These are phyloP conservation scores for Alloteropsis semialata DNA, from an alignment of 176 grass and related monocot genomes.

Conservation along the genomic window DNA sequence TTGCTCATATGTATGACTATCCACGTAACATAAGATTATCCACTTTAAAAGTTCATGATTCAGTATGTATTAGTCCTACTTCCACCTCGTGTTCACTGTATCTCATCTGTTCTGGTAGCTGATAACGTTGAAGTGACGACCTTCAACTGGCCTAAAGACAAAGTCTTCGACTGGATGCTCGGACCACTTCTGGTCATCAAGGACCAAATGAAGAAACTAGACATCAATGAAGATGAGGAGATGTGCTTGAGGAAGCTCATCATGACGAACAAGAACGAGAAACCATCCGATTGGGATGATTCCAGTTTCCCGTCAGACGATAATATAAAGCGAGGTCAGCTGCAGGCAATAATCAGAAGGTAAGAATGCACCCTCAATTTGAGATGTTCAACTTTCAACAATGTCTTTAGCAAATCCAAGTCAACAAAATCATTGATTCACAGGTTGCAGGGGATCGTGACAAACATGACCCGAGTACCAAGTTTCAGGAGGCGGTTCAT, in stretches of 20 bases:
- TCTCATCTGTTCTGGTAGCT: slow-evolving; percentile 39
- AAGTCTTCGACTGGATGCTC: slow-evolving; percentile 75
- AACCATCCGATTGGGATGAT: slow-evolving; percentile 72
- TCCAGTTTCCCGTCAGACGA: slow-evolving; percentile 48
- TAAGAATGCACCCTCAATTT: not conserved
- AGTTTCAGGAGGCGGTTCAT: slow-evolving; percentile 74
- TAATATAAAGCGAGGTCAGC: slow-evolving; percentile 72
- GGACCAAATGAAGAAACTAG: slow-evolving; percentile 63
- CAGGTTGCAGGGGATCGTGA: slow-evolving; percentile 74
- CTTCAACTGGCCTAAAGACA: slow-evolving; percentile 79
- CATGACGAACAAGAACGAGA: slow-evolving; percentile 62
- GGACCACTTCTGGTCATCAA: slow-evolving; percentile 80
- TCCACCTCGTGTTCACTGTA: not conserved
- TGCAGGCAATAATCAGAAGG: slow-evolving; percentile 90
- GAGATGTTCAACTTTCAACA: not conserved
- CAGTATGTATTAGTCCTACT: not conserved
- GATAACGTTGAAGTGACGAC: slow-evolving; percentile 76
- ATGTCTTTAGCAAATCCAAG: not conserved
- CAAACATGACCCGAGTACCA: slow-evolving; percentile 65
- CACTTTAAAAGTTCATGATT: not conserved
- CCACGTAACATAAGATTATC: not conserved
- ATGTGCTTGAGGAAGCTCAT: slow-evolving; percentile 61
- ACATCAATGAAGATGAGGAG: slow-evolving; percentile 69
- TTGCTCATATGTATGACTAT: slow-evolving; percentile 72
- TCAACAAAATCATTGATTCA: not conserved